Evolutionary conservation across 208 protist genomes (phyloP), one percentile per base, ranked within the genome.

Genomic region (Crithidia sp.): DNA sequence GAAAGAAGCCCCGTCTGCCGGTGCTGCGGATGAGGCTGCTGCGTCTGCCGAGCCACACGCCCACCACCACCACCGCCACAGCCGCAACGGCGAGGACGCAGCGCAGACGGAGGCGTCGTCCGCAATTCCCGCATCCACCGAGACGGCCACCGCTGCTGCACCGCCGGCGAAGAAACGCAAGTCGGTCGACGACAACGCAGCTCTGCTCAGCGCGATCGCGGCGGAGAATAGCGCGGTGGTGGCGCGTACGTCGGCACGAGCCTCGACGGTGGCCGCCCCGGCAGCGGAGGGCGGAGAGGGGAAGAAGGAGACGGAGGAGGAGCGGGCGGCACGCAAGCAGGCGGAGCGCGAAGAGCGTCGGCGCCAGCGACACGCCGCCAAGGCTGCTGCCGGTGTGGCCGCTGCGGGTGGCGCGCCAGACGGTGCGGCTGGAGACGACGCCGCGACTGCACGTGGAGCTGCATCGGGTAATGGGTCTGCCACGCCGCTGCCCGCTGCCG

Each of bases 321-420:
- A 86, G 71, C 80, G 77, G 13, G 71, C 77, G 10, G 77, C 78
- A 40, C 74, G 85, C 4, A 84, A 81, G 69, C 77, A 81, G 9
- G 58, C 73, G 57, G 82, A 93, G 68, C 70, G 85, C 9, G 83
- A 85, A 44, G 83, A 85, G 69, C 81, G 79, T 4, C 62, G 70
- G 10, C 56, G 64, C 6, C 60, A 77, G 47, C 81, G 74, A 7
- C 49, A 71, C 16, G 55, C 49, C 9, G 57, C 50, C 17, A 62
- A 68, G 39, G 54, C 47, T 5, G 43, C 54, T 40, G 62, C 47
- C 17, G 70, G 17, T 19, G 72, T 57, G 12, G 67, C 61, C 2
- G 76, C 7, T 28, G 62, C 52, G 2, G 63, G 59, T n/a, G 59
- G 28, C 28, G 28, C 28, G 1, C 28, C 28, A 3, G 57, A 16